phyloP scores from a whole-genome alignment of 148 eudicot species.

The Spergularia bocconei region DNA sequence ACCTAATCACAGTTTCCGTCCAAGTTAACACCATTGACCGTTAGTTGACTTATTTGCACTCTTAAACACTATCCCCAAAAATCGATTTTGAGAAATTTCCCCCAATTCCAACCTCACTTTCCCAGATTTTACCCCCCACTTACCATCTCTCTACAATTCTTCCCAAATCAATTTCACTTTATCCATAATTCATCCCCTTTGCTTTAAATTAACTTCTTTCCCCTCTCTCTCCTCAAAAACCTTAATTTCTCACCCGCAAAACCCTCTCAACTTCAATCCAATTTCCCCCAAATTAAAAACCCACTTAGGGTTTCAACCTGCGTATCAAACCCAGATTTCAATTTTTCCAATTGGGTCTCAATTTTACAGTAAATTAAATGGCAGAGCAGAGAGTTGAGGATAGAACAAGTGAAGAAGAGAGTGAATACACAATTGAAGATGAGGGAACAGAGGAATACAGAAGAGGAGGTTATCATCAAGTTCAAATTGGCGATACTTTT shows the following conservation, averaged over 20 bases:
- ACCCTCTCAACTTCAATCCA: neutral
- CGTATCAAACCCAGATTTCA: too few species aligned
- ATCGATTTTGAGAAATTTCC: too few species aligned
- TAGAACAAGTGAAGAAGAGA: slow-evolving; percentile 22
- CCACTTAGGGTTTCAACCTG: neutral
- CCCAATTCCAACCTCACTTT: too few species aligned
- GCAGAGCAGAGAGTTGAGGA: slow-evolving; percentile 27
- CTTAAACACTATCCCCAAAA: too few species aligned
- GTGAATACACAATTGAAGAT: slow-evolving; percentile 44
- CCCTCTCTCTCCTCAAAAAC: slow-evolving; percentile 21
- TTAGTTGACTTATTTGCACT: too few species aligned
- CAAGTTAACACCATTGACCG: too few species aligned
- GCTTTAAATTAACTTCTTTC: too few species aligned
- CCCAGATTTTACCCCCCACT: too few species aligned
- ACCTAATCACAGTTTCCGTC: too few species aligned
- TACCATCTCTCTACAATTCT: too few species aligned
- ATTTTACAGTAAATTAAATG: slow-evolving; percentile 1
- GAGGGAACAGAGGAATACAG: slow-evolving; percentile 47
- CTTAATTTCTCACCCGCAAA: slow-evolving; percentile 20
- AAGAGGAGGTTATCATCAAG: slow-evolving; percentile 74
- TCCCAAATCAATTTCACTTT: too few species aligned
- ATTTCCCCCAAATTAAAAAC: neutral
- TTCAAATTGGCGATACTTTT: slow-evolving; percentile 63
- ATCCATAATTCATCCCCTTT: too few species aligned
- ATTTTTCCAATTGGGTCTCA: neutral